Percentiles rank a stretch among this genome's conserved stretches.
Conservation (phyloP, 2,329 filamentous ascomycete genomes). For the Aspergillus pseudoviridinutans region DNA sequence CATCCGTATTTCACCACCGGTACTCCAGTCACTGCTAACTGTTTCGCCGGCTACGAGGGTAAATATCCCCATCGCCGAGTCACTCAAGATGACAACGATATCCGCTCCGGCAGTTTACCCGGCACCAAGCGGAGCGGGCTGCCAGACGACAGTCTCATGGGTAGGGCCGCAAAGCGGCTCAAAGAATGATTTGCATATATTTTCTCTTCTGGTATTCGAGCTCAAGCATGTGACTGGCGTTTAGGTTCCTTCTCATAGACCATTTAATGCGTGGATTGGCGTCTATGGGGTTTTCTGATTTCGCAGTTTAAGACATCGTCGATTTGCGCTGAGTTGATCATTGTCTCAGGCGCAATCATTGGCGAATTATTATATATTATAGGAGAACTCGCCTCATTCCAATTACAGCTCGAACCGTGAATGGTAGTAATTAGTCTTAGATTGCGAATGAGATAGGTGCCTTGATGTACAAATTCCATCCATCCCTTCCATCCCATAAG, state of each 20-base stretch:
- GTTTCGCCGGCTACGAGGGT: conserved; percentile 82
- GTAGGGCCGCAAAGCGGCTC: conserved; percentile 51
- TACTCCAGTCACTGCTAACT: conserved; percentile 69
- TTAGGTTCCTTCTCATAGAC: neutral
- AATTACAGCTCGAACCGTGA: too few species aligned
- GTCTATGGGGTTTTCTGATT: neutral
- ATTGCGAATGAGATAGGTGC: neutral
- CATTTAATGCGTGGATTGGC: neutral
- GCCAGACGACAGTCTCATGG: conserved; percentile 72
- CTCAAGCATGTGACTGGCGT: neutral
- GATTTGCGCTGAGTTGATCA: neutral
- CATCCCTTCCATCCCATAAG: neutral
- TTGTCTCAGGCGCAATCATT: too few species aligned
- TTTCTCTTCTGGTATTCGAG: neutral
- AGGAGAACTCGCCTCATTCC: too few species aligned
- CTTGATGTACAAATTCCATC: neutral
- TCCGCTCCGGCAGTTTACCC: conserved; percentile 80
- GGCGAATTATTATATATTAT: neutral
- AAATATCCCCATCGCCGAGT: conserved; percentile 89
- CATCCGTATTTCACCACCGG: conserved; percentile 81
- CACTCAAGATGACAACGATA: conserved; percentile 93
- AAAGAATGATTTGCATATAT: conserved; percentile 41
- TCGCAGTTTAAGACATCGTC: neutral
- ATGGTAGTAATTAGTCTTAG: too few species aligned
- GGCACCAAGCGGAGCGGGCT: conserved; percentile 86